Conservation (phyloP, 768 basidiomycete species). For the Termitomyces sp. region DNA sequence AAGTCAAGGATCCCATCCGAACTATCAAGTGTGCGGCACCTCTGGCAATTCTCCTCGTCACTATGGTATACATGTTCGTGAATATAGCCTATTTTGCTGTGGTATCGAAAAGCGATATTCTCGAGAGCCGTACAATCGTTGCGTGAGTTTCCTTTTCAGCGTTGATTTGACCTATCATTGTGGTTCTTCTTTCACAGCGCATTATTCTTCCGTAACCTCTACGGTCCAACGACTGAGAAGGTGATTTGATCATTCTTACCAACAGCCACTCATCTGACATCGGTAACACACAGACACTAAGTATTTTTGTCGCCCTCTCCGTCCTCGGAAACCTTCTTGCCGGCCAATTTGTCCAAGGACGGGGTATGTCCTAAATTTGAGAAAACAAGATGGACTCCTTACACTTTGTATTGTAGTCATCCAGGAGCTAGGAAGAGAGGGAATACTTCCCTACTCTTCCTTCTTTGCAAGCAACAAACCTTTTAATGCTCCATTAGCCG, state of each 20-base stretch:
- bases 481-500: conserved; percentile 60
- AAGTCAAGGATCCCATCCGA: conserved; percentile 61
- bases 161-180: neutral
- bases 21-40: conserved; percentile 71
- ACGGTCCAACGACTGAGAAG: conserved; percentile 54
- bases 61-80: conserved; percentile 54
- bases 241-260: conserved; percentile 24
- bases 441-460: conserved; percentile 56
- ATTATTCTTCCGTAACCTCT: conserved; percentile 70
- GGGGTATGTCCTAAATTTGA: conserved; percentile 35
- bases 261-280: neutral
- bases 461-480: conserved; percentile 71
- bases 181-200: conserved; percentile 32
- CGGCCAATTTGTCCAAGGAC: conserved; percentile 58
- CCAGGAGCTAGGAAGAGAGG: conserved; percentile 71
- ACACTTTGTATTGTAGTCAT: conserved; percentile 36
- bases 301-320: conserved; percentile 57
- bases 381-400: neutral
- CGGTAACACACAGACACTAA: conserved; percentile 39
- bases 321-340: conserved; percentile 60
- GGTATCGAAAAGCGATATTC: conserved; percentile 64
- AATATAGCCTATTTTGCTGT: conserved; percentile 74
- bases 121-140: conserved; percentile 58
- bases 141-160: conserved; percentile 39
- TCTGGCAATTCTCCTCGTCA: conserved; percentile 54